Evolutionary conservation across 2,329 filamentous ascomycete genomes (phyloP).

Genomic region (Cladosporium cucumerinum): DNA sequence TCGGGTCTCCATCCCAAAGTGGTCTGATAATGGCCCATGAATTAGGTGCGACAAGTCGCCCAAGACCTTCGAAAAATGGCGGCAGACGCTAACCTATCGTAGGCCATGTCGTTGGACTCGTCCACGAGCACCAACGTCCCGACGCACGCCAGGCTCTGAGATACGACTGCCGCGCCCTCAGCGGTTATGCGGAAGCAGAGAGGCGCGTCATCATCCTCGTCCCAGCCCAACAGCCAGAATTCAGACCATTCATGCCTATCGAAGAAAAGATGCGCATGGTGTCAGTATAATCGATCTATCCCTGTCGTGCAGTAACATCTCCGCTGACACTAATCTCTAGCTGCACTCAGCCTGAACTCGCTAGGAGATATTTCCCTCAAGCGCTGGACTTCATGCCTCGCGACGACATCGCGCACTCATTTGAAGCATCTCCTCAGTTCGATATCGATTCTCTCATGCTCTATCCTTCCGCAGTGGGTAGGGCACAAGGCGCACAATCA

Average conservation of each 20-base stretch:
- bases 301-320: no score
- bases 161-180: background rate
- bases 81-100: background rate
- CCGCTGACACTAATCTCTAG: no score
- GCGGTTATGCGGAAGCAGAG: background rate
- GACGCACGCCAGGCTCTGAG: background rate
- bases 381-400: background rate
- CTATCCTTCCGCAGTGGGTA: background rate
- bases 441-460: background rate
- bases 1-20: no score
- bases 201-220: no score
- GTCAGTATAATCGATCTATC: background rate
- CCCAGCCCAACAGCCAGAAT: background rate
- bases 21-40: background rate
- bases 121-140: background rate
- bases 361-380: background rate
- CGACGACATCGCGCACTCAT: background rate
- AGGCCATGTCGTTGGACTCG: background rate
- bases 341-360: background rate
- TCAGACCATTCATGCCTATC: background rate
- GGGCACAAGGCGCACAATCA: background rate
- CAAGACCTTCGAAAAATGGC: no score
- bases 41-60: background rate
- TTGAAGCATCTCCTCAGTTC: background rate
- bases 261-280: background rate